These are phyloP conservation scores for Trypanosoma avium DNA, from an alignment of 208 protist species.

Conservation along the genomic window DNA sequence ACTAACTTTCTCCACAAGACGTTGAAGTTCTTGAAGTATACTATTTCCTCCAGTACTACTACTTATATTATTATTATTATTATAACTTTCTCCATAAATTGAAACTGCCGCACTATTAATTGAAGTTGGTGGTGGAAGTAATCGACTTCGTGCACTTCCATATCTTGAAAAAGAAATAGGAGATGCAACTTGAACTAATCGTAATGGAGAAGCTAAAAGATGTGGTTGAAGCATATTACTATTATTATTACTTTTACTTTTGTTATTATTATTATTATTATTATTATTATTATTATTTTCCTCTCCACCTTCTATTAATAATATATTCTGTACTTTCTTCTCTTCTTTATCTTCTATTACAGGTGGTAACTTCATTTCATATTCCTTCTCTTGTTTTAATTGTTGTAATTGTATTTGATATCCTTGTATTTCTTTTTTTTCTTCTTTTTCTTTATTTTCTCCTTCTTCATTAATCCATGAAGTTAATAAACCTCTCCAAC, in stretches of 20 bases:
- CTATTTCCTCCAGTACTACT: too few species aligned
- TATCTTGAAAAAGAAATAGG: too few species aligned
- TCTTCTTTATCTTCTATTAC: not conserved
- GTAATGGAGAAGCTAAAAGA: too few species aligned
- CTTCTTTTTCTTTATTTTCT: not conserved
- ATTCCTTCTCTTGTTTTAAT: not conserved
- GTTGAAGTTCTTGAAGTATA: not conserved
- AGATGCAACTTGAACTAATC: too few species aligned
- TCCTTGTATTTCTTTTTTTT: not conserved
- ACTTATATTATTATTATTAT: too few species aligned
- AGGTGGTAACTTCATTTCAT: too few species aligned
- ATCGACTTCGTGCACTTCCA: too few species aligned
- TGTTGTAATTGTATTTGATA: not conserved
- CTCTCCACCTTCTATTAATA: not conserved
- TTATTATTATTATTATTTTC: not conserved
- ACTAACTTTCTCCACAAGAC: not conserved
- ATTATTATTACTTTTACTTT: not conserved
- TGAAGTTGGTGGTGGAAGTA: too few species aligned
- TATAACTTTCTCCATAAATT: too few species aligned
- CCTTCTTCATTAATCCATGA: not conserved
- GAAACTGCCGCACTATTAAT: too few species aligned
- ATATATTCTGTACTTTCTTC: not conserved
- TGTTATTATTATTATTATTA: not conserved
- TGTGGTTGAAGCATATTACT: too few species aligned
- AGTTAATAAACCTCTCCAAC: constrained; percentile 16